Base-by-base conservation (phyloP, 371 early-diverging fungal genomes). In the Entomophthora muscae region DNA sequence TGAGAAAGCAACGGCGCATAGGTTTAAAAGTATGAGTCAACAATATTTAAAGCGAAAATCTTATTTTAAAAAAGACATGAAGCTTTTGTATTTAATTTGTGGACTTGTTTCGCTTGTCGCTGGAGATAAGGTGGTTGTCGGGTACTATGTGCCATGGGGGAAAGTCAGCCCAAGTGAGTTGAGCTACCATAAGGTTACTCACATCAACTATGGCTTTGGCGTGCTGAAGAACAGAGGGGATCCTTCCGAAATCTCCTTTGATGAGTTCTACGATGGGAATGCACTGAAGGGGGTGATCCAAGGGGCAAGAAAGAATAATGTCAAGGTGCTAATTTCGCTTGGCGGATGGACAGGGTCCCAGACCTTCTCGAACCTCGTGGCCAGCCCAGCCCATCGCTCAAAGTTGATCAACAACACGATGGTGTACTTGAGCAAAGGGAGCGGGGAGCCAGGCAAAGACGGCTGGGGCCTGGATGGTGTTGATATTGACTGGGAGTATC, bases 311-410 rank as follows among this genome's bases (percentile, higher is more conserved):
- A 23, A 65, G 67, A 42, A 55, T 61, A 70, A 67, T 63, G 67
- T 66, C 64, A 70, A 42, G 58, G 81, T 85, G 28, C 66, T 84
- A 27, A 69, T 84, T 23, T 85, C 88, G 1, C 70, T 89, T 5
- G 88, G 89, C 53, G 90, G 89, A 1, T 89, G 88, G 84, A 82
- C 82, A 58, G 87, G 85, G 24, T 82, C 84, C 3, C 69, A 79
- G 52, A 68, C 71, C 17, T 85, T 88, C 71, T 80, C 81, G 1
- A 66, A 73, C 3, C 79, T 89, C 65, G 79, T 75, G 0, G 75
- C 79, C 1, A 62, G 63, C 32, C 32, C 71, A 2, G 61, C 58
- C 1, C 22, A 68, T 0, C 78, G 86, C 33, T 70, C 70, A 28
- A 71, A 67, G 1, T 80, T 85, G 52, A 78, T 85, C 58, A 71